These are phyloP conservation scores for Ophiocordyceps robertsii DNA, from an alignment of 2,329 filamentous ascomycete genomes.

Conservation along the genomic window DNA sequence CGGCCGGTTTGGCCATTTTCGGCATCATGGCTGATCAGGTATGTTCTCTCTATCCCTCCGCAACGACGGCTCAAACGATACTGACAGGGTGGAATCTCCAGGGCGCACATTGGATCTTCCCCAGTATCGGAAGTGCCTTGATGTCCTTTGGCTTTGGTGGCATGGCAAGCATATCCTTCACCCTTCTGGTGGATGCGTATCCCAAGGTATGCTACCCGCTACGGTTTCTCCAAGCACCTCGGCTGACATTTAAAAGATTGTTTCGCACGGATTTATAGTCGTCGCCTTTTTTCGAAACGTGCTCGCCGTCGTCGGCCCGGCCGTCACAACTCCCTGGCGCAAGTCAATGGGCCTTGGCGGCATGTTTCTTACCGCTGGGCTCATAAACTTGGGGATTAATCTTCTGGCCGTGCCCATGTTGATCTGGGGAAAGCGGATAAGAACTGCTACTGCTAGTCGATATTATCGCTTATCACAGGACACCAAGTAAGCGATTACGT, in stretches of 20 bases:
- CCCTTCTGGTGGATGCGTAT: background rate
- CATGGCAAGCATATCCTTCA: background rate
- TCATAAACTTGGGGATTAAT: background rate
- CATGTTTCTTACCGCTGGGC: background rate
- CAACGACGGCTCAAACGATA: no score
- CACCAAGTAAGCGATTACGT: no score
- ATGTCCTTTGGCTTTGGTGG: background rate
- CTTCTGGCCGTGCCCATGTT: background rate
- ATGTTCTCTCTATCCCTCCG: conserved; percentile 3
- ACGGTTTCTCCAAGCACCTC: no score
- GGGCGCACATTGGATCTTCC: conserved; percentile 29
- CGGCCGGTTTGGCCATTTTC: conserved; percentile 24
- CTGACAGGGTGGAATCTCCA: conserved; percentile 4
- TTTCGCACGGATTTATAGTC: background rate
- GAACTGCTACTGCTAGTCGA: background rate
- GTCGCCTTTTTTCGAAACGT: background rate
- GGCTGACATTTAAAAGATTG: background rate
- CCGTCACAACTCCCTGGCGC: background rate
- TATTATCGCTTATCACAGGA: background rate
- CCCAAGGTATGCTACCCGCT: background rate
- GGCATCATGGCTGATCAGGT: conserved; percentile 21
- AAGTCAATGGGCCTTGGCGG: background rate
- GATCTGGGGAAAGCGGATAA: background rate
- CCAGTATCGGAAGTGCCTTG: conserved; percentile 18
- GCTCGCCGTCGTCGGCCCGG: background rate